A percentile compares a stretch with the other conserved stretches of the same genome.
Evolutionary conservation across 306 rosid species (phyloP).

Genomic region (Cucurbita argyrosperma): DNA sequence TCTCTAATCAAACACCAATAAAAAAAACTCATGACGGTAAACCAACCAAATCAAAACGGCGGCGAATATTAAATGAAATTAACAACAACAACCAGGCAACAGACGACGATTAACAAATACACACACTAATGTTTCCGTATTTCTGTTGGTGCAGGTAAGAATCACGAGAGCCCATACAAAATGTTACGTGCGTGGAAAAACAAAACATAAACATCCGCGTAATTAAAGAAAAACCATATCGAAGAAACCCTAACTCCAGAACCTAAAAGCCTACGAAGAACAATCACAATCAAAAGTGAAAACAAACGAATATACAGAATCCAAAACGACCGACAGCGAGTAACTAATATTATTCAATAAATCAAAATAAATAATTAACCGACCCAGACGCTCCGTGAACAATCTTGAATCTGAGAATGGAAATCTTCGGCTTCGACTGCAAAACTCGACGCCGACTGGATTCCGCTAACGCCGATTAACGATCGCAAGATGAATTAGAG

Average conservation of each 20-base stretch:
- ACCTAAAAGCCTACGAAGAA: neutral
- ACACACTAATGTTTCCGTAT: neutral
- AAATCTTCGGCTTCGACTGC: neutral
- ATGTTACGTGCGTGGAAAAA: neutral
- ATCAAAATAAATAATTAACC: neutral
- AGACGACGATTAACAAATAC: neutral
- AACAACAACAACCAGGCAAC: neutral
- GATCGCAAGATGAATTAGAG: neutral
- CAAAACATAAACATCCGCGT: neutral
- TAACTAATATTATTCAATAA: neutral
- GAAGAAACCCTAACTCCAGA: constrained; percentile 1
- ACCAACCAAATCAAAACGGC: neutral
- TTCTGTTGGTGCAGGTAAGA: neutral
- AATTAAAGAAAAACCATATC: neutral
- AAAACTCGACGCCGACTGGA: neutral
- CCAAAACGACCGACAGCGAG: neutral
- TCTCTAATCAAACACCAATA: neutral
- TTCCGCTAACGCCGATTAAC: neutral
- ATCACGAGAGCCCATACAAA: neutral
- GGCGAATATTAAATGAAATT: neutral
- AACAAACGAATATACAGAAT: neutral
- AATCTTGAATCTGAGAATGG: neutral
- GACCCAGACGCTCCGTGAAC: neutral
- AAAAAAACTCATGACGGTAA: neutral
- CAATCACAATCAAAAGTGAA: neutral